These are phyloP conservation scores for Cladosporium sp. DNA, from an alignment of 2,329 filamentous ascomycete species.

Conservation along the genomic window DNA sequence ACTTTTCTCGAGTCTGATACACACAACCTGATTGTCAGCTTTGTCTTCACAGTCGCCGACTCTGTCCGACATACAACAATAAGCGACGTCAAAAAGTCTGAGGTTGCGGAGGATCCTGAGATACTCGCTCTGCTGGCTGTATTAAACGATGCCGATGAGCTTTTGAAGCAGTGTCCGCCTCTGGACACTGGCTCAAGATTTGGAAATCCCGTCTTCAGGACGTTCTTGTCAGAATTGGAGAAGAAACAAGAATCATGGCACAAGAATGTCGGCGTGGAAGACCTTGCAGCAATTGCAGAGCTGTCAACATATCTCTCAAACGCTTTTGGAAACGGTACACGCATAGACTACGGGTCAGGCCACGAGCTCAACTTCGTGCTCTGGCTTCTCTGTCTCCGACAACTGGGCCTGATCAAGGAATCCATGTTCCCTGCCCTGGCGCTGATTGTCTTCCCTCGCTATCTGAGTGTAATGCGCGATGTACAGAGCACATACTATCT, in stretches of 20 bases:
- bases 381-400: constrained; percentile 92
- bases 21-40: constrained; percentile 70
- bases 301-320: constrained; percentile 74
- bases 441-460: constrained; percentile 73
- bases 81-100: constrained; percentile 53
- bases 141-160: constrained; percentile 62
- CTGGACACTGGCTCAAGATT: constrained; percentile 88
- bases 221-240: constrained; percentile 65
- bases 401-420: constrained; percentile 60
- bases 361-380: constrained; percentile 97
- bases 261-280: constrained; percentile 50
- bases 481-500: constrained; percentile 93
- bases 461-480: constrained; percentile 79
- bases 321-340: constrained; percentile 76
- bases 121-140: constrained; percentile 64
- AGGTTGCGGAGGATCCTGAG: constrained; percentile 49
- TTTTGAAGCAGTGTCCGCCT: constrained; percentile 68
- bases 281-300: constrained; percentile 58
- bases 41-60: constrained; percentile 82
- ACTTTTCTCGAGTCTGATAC: constrained; percentile 74
- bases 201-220: constrained; percentile 86
- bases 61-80: constrained; percentile 67
- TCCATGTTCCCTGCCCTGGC: constrained; percentile 69
- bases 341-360: constrained; percentile 95
- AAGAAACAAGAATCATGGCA: constrained; percentile 57